Evolutionary conservation across 2,329 filamentous ascomycete genomes (phyloP).

Genomic region (Botrytis tulipae): DNA sequence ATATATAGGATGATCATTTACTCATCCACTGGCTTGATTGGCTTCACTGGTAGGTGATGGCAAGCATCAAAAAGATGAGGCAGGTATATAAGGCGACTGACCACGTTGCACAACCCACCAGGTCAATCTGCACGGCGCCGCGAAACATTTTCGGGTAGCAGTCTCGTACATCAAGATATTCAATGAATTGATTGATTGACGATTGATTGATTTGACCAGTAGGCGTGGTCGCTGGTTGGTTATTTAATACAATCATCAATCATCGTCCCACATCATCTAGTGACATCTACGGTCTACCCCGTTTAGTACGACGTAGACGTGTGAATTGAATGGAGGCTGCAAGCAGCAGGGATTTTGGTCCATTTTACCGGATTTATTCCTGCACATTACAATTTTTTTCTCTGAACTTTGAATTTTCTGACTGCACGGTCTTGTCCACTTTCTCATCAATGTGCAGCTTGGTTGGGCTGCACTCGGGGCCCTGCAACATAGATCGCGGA

Average conservation of each 20-base stretch:
- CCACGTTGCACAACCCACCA: conserved; percentile 35
- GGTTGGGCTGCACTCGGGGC: conserved; percentile 29
- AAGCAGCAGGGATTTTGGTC: conserved; percentile 9
- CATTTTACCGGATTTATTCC: conserved; percentile 13
- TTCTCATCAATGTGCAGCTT: conserved; percentile 16
- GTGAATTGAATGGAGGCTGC: neutral
- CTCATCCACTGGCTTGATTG: neutral
- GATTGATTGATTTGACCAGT: neutral
- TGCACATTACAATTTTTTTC: neutral
- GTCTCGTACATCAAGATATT: conserved; percentile 2
- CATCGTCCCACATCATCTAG: conserved; percentile 11
- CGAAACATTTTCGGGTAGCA: conserved; percentile 23
- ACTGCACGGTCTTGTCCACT: conserved; percentile 15
- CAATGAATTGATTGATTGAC: neutral
- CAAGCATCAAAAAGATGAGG: conserved; percentile 24
- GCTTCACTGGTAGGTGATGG: neutral
- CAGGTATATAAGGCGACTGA: conserved; percentile 37
- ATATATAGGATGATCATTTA: neutral
- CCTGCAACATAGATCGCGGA: conserved; percentile 34
- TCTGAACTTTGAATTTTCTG: conserved; percentile 6
- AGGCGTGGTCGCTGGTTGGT: neutral
- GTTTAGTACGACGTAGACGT: neutral
- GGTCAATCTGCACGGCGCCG: conserved; percentile 26
- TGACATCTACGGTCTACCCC: neutral
- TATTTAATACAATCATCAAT: neutral